Evolutionary conservation across 2,329 filamentous ascomycete species (phyloP).

Genomic region (Monosporascus sp.): DNA sequence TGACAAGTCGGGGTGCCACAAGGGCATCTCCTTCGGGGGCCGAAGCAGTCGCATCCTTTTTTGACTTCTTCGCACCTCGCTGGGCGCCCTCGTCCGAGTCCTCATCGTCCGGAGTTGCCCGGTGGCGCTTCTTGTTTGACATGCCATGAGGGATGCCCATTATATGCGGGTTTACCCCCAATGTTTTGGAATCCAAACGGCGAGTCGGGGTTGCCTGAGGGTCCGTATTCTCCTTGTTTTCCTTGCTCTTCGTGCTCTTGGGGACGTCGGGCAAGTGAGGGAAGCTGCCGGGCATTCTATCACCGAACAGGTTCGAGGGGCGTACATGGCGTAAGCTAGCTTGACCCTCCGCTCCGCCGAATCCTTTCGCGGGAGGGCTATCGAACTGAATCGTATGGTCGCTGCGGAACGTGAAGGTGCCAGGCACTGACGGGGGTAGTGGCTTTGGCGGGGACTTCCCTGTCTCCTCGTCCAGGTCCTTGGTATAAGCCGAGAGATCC

Average conservation of each 20-base stretch:
- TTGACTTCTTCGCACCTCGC: slow-evolving; percentile 52
- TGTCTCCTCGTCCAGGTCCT: slow-evolving; percentile 21
- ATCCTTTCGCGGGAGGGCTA: slow-evolving; percentile 41
- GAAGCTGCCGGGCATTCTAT: slow-evolving; percentile 52
- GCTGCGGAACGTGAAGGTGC: slow-evolving; percentile 60
- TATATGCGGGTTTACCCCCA: not conserved
- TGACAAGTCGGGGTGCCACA: slow-evolving; percentile 42
- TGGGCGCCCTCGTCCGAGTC: slow-evolving; percentile 34
- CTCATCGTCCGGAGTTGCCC: slow-evolving; percentile 51
- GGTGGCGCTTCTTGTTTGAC: slow-evolving; percentile 59
- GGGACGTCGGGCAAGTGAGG: slow-evolving; percentile 27
- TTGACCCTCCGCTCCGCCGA: slow-evolving; percentile 54
- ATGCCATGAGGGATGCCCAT: slow-evolving; percentile 55
- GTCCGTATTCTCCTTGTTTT: slow-evolving; percentile 42
- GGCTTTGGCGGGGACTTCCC: slow-evolving; percentile 14
- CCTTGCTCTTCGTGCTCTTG: slow-evolving; percentile 43
- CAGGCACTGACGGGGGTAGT: slow-evolving; percentile 39
- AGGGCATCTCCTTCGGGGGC: slow-evolving; percentile 45
- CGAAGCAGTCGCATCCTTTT: slow-evolving; percentile 39
- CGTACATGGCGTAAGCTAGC: slow-evolving; percentile 56
- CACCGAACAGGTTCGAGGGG: slow-evolving; percentile 38
- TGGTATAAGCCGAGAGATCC: slow-evolving; percentile 39
- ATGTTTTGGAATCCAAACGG: not conserved
- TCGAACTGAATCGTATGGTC: slow-evolving; percentile 60
- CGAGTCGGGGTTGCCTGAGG: slow-evolving; percentile 2